Conservation (phyloP, 495 filamentous ascomycete genomes). For the Trichoderma virens region DNA sequence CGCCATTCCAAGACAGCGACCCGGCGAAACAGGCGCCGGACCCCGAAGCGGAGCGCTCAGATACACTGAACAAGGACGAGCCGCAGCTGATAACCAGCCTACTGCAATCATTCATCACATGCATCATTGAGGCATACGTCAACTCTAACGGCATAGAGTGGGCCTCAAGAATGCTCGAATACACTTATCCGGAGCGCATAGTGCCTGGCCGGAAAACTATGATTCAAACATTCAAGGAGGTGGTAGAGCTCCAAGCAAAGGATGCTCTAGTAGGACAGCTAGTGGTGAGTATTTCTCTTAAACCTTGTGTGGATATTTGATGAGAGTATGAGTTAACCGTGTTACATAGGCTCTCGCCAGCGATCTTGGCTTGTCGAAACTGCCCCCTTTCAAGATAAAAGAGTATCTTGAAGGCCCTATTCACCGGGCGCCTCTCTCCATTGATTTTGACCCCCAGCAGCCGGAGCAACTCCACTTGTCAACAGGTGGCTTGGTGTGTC, state of each 20-base stretch:
- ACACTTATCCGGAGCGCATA: slow-evolving; percentile 52
- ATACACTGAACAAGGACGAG: slow-evolving; percentile 47
- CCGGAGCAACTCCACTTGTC: slow-evolving; percentile 65
- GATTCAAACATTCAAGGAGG: slow-evolving; percentile 52
- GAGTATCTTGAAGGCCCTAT: slow-evolving; percentile 24
- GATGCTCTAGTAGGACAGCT: slow-evolving; percentile 72
- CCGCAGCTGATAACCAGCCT: slow-evolving; percentile 57
- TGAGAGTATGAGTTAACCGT: not conserved
- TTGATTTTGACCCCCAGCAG: slow-evolving; percentile 31
- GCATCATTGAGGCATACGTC: slow-evolving; percentile 75
- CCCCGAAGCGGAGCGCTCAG: slow-evolving; percentile 61
- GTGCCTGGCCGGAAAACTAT: slow-evolving; percentile 51
- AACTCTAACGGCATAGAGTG: slow-evolving; percentile 58
- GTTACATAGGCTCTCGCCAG: slow-evolving; percentile 55
- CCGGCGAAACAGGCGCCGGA: slow-evolving; percentile 58
- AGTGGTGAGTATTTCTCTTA: slow-evolving; percentile 43
- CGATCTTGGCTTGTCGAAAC: slow-evolving; percentile 50
- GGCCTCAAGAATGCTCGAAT: slow-evolving; percentile 70
- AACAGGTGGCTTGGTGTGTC: slow-evolving; percentile 57
- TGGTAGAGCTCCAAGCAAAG: slow-evolving; percentile 53
- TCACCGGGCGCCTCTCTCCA: slow-evolving; percentile 28
- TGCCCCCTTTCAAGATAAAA: slow-evolving; percentile 22
- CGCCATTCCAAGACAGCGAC: slow-evolving; percentile 38
- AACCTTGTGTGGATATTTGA: not conserved
- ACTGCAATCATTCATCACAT: slow-evolving; percentile 78